Conservation (phyloP, 2,329 filamentous ascomycete species). For the Fusarium compactum region DNA sequence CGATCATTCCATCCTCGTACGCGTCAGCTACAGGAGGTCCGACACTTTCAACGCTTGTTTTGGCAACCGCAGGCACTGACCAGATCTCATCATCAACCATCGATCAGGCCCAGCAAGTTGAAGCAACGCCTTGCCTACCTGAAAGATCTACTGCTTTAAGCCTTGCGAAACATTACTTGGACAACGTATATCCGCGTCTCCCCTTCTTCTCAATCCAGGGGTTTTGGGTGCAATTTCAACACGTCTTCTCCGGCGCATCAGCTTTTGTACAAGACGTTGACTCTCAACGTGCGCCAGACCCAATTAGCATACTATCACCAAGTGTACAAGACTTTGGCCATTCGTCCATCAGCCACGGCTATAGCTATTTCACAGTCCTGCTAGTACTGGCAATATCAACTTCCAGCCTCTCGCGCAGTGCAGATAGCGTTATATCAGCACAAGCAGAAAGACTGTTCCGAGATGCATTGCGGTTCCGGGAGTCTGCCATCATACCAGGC, state of each 20-base stretch:
- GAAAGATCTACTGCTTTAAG: neutral
- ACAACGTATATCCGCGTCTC: conserved; percentile 6
- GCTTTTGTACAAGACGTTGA: neutral
- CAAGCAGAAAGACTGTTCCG: conserved; percentile 6
- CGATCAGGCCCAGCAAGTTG: neutral
- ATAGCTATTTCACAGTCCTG: conserved; percentile 13
- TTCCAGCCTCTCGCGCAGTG: conserved; percentile 11
- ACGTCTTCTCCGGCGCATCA: conserved; percentile 6
- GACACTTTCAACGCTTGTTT: conserved; percentile 1
- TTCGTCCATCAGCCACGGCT: neutral
- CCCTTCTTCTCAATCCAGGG: conserved; percentile 23
- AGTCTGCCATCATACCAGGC: conserved; percentile 5
- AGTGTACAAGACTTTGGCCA: neutral
- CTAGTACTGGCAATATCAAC: conserved; percentile 1
- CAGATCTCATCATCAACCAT: conserved; percentile 6
- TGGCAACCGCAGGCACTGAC: conserved; percentile 9
- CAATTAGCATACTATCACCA: neutral
- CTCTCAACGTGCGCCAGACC: neutral
- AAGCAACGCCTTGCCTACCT: neutral
- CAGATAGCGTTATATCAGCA: conserved; percentile 11
- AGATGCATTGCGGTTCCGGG: neutral
- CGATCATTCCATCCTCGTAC: conserved; percentile 9
- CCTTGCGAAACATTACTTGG: conserved; percentile 3
- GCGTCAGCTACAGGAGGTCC: neutral
- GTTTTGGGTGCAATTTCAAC: conserved; percentile 17